Evolutionary conservation across 805 yeast genomes (phyloP).

Genomic region (Pichia kluyveri): DNA sequence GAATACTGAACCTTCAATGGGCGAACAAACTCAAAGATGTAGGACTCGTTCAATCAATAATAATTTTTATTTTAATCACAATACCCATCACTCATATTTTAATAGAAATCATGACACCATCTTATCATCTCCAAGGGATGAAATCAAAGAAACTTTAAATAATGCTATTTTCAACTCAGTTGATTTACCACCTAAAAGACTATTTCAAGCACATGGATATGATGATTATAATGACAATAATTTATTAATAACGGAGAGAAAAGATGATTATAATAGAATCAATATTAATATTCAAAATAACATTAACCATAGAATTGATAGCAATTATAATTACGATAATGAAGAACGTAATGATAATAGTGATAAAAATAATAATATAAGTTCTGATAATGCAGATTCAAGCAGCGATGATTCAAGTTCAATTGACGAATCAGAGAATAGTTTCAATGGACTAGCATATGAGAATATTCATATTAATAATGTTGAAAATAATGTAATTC

Average conservation of each 20-base stretch:
- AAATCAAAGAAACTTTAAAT: background rate
- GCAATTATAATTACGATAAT: background rate
- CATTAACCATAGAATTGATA: background rate
- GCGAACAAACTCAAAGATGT: background rate
- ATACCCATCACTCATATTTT: background rate
- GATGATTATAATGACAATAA: background rate
- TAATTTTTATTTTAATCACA: no score
- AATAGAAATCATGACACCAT: background rate
- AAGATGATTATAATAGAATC: no score
- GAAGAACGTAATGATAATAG: no score
- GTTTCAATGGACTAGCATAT: no score
- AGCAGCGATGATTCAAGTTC: background rate
- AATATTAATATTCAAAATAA: background rate
- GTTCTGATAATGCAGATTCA: no score
- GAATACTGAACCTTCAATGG: no score
- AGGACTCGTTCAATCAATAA: background rate
- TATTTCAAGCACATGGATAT: background rate
- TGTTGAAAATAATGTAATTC: no score
- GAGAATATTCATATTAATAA: no score
- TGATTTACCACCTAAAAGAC: no score
- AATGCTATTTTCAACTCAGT: background rate
- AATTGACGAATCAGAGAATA: no score
- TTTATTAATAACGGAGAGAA: no score
- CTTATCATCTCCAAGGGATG: slow-evolving; percentile 3
- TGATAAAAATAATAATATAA: no score